Percentiles rank a stretch among this genome's conserved stretches.
Evolutionary conservation across 441 rosid species (phyloP).

Genomic region (Jatropha multifida): DNA sequence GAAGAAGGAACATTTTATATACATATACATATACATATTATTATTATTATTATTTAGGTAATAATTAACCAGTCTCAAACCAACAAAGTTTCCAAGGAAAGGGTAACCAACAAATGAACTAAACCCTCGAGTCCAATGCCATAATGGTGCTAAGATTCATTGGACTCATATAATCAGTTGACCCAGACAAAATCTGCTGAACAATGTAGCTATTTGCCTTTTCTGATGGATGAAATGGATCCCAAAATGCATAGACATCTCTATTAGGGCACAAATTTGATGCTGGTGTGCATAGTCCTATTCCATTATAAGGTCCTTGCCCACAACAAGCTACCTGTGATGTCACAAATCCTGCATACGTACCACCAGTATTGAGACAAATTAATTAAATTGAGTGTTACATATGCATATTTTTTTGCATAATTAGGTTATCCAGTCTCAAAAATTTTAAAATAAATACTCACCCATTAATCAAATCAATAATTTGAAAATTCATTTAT

Average conservation of each 20-base stretch:
- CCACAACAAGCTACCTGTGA: constrained; percentile 62
- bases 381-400: too few relatives aligned
- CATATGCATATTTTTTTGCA: too few relatives aligned
- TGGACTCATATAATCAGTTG: constrained; percentile 45
- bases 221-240: constrained; percentile 64
- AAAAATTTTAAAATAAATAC: too few relatives aligned
- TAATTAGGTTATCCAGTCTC: too few relatives aligned
- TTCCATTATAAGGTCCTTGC: constrained; percentile 59
- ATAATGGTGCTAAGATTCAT: constrained; percentile 58
- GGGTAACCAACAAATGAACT: background rate
- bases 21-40: too few relatives aligned
- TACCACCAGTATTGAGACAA: background rate
- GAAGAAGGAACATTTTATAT: too few relatives aligned
- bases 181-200: constrained; percentile 38
- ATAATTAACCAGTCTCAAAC: too few relatives aligned
- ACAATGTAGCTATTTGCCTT: constrained; percentile 47
- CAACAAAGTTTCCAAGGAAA: background rate
- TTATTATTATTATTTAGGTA: background rate
- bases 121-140: constrained; percentile 37
- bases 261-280: constrained; percentile 57
- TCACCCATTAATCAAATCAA: too few relatives aligned
- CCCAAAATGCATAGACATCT: constrained; percentile 55
- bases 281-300: constrained; percentile 49
- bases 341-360: constrained; percentile 46
- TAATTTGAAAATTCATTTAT: too few relatives aligned